These are phyloP conservation scores for Holtermanniella nyarrowii DNA, from an alignment of 768 basidiomycete genomes.

Conservation along the genomic window DNA sequence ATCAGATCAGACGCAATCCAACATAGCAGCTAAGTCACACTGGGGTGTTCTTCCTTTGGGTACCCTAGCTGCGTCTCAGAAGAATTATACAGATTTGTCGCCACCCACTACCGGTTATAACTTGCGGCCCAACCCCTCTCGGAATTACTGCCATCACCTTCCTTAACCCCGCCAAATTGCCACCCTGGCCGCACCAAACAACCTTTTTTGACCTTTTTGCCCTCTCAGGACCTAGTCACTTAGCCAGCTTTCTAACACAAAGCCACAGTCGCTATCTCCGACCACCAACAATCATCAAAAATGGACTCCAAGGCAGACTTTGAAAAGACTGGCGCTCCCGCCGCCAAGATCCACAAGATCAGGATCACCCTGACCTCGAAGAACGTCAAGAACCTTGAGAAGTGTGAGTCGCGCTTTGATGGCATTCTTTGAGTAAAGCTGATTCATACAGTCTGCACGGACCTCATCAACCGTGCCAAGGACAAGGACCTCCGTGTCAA, in stretches of 20 bases:
- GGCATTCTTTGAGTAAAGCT: not conserved
- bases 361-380: conserved; percentile 96
- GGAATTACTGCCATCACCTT: no score
- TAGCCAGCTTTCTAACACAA: not conserved
- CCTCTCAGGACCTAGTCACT: not conserved
- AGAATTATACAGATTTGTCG: no score
- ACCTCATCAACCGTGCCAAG: conserved; percentile 97
- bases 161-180: no score
- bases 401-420: conserved; percentile 53
- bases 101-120: no score
- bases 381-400: conserved; percentile 97
- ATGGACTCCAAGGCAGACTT: conserved; percentile 59
- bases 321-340: conserved; percentile 66
- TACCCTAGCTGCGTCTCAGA: no score
- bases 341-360: conserved; percentile 96
- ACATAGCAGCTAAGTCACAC: no score
- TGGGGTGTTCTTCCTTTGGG: no score
- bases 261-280: not conserved
- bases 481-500: conserved; percentile 99
- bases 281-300: conserved; percentile 6
- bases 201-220: no score
- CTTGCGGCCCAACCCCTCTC: no score
- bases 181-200: no score
- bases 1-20: no score
- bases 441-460: conserved; percentile 62